Percentiles rank a stretch among this genome's conserved stretches.
Conservation (phyloP, 441 rosid genomes). For the Populus trichocarpa region DNA sequence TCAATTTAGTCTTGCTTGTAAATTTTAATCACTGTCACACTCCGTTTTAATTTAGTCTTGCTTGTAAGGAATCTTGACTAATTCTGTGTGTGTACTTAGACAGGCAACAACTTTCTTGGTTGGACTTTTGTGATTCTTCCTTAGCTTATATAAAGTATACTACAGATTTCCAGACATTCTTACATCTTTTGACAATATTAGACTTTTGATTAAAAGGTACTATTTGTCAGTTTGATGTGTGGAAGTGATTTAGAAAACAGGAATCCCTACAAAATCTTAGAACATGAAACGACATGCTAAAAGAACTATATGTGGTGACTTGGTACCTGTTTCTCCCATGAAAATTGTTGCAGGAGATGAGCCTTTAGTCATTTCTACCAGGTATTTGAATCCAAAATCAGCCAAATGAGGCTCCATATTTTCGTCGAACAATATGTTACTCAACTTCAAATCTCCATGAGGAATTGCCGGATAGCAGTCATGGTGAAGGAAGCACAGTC, state of each 20-base stretch:
- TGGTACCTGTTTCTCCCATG: constrained; percentile 45
- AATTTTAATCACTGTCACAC: not conserved
- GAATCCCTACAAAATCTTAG: not conserved
- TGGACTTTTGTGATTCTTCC: not conserved
- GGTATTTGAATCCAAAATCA: constrained; percentile 62
- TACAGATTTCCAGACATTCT: constrained; percentile 5
- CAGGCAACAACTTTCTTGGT: constrained; percentile 2
- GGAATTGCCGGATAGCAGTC: constrained; percentile 85
- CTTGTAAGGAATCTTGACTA: not conserved
- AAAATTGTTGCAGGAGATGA: constrained; percentile 33
- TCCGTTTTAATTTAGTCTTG: not conserved
- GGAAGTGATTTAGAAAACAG: not conserved
- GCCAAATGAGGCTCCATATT: constrained; percentile 75
- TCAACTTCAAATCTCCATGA: constrained; percentile 82
- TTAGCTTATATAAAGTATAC: constrained; percentile 2
- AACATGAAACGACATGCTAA: constrained; percentile 1
- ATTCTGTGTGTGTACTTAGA: not conserved
- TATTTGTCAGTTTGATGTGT: constrained; percentile 14
- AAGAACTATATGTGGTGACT: not conserved
- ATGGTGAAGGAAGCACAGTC: constrained; percentile 86
- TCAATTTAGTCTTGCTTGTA: not conserved
- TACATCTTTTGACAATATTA: not conserved
- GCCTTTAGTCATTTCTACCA: constrained; percentile 41
- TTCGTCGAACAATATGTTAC: constrained; percentile 59
- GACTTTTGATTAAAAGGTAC: constrained; percentile 3